These are phyloP conservation scores for Citeromyces matritensis DNA, from an alignment of 805 yeast species.

Conservation along the genomic window DNA sequence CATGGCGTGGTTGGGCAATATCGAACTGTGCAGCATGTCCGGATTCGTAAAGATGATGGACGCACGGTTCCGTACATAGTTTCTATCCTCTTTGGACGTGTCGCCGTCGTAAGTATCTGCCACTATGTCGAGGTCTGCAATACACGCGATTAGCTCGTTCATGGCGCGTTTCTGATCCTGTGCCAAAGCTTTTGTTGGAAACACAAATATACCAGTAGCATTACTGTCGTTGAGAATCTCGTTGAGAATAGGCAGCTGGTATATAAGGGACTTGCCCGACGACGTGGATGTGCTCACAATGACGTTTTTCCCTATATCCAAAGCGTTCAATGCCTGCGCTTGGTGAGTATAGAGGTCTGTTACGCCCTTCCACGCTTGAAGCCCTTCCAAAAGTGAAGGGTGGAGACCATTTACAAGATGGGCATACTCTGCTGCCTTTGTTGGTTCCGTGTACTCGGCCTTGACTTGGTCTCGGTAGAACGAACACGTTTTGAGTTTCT, in stretches of 20 bases:
- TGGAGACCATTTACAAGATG: constrained; percentile 28
- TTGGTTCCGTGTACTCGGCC: constrained; percentile 23
- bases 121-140: constrained; percentile 29
- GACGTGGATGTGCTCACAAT: constrained; percentile 92
- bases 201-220: constrained; percentile 69
- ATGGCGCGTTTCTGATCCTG: constrained; percentile 91
- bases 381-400: constrained; percentile 33
- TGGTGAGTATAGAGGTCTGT: constrained; percentile 67
- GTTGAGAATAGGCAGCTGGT: constrained; percentile 71
- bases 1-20: constrained; percentile 59
- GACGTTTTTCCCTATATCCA: constrained; percentile 45
- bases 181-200: constrained; percentile 95
- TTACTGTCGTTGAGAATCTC: constrained; percentile 21
- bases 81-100: constrained; percentile 46
- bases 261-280: constrained; percentile 88
- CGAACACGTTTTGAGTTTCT: constrained; percentile 25
- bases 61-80: constrained; percentile 40
- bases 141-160: constrained; percentile 32
- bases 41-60: constrained; percentile 89
- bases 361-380: constrained; percentile 30
- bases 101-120: constrained; percentile 93
- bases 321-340: constrained; percentile 52
- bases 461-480: constrained; percentile 54
- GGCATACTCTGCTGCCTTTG: constrained; percentile 27
- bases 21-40: constrained; percentile 77